Evolutionary conservation across 495 filamentous ascomycete species (phyloP).

Genomic region (Astrothelium macrocarpum): DNA sequence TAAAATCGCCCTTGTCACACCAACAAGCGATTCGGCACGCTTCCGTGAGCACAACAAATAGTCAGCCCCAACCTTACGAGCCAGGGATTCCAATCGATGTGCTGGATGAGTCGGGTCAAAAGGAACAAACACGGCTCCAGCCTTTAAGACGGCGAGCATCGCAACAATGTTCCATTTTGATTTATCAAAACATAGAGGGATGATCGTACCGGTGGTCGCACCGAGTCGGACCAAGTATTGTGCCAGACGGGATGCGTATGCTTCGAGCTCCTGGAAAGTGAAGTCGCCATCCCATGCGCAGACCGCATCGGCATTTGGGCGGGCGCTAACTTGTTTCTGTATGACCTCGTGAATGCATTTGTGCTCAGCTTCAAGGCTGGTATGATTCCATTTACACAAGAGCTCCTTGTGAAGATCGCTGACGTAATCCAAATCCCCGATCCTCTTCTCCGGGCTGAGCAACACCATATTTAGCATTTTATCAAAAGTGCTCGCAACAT

Average conservation of each 20-base stretch:
- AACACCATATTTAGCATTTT: conserved; percentile 11
- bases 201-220: conserved; percentile 39
- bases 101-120: conserved; percentile 15
- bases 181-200: conserved; percentile 48
- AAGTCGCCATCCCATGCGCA: conserved; percentile 22
- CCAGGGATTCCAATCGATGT: conserved; percentile 11
- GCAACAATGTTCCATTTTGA: conserved; percentile 37
- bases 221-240: conserved; percentile 23
- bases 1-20: not conserved
- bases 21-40: conserved; percentile 7
- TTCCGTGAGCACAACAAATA: not conserved
- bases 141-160: conserved; percentile 31
- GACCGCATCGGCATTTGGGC: conserved; percentile 14
- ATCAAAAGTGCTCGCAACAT: conserved; percentile 34
- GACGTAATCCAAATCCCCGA: conserved; percentile 9
- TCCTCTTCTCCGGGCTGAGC: not conserved
- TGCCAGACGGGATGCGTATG: conserved; percentile 11
- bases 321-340: conserved; percentile 1
- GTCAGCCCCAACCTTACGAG: not conserved
- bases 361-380: conserved; percentile 9
- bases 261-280: conserved; percentile 17
- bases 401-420: conserved; percentile 14
- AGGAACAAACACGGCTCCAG: conserved; percentile 26
- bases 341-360: conserved; percentile 18
- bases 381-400: conserved; percentile 18